These are phyloP conservation scores for Scutellaria minor DNA, from an alignment of 257 asterid species.

Conservation along the genomic window DNA sequence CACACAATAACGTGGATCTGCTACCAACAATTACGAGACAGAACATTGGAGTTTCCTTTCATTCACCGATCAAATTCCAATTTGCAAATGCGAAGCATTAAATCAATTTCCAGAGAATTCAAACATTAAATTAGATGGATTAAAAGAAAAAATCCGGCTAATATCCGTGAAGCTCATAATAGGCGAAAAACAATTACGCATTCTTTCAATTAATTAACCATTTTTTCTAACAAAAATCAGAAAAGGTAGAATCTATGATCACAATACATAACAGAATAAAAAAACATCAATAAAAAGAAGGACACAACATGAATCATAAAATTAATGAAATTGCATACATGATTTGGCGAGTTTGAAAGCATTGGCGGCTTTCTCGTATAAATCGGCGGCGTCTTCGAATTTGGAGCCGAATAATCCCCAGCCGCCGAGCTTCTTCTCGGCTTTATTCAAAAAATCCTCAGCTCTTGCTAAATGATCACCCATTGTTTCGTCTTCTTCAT, in stretches of 20 bases:
- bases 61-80: conserved; percentile 6
- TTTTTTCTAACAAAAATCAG: neutral
- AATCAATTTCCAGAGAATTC: neutral
- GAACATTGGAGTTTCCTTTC: neutral
- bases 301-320: conserved; percentile 13
- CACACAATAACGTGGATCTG: neutral
- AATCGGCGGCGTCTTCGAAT: conserved; percentile 88
- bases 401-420: conserved; percentile 91
- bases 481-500: conserved; percentile 48
- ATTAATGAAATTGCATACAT: conserved; percentile 38
- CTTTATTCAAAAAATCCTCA: conserved; percentile 75
- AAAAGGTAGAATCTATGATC: conserved; percentile 10
- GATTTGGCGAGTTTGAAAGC: conserved; percentile 93
- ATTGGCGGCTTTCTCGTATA: conserved; percentile 89
- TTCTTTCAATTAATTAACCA: conserved; percentile 6
- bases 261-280: neutral
- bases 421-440: conserved; percentile 89
- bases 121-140: neutral
- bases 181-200: neutral
- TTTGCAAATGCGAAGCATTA: conserved; percentile 24
- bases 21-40: neutral
- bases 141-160: conserved; percentile 15
- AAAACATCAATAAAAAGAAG: neutral
- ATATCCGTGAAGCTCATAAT: conserved; percentile 11
- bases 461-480: conserved; percentile 81